phyloP scores from a whole-genome alignment of 352 stramenopile species.

The Globisporangium carolinianum region DNA sequence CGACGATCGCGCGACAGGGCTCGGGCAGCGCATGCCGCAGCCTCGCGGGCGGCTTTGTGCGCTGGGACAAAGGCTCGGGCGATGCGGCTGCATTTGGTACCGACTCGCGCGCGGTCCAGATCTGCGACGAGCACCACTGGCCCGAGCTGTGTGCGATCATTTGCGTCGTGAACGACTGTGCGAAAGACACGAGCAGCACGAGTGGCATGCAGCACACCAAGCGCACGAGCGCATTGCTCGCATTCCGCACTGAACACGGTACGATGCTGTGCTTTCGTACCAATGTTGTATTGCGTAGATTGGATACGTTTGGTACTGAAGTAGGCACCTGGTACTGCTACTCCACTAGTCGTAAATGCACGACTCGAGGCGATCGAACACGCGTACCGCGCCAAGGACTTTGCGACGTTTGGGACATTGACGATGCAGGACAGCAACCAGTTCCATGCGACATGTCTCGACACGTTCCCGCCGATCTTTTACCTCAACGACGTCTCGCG shows the following conservation, averaged over 20 bases:
- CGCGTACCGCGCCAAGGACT: constrained; percentile 90
- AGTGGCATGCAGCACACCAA: constrained; percentile 94
- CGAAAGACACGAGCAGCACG: constrained; percentile 97
- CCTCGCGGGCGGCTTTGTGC: constrained; percentile 96
- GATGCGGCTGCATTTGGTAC: constrained; percentile 41
- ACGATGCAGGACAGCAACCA: constrained; percentile 98
- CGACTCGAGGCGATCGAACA: constrained; percentile 87
- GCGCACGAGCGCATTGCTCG: constrained; percentile 88
- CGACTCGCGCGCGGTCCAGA: constrained; percentile 59
- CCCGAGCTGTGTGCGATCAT: constrained; percentile 93
- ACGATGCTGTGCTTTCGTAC: background rate
- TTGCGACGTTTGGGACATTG: constrained; percentile 92
- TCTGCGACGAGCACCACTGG: constrained; percentile 91
- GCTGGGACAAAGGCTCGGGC: constrained; percentile 92
- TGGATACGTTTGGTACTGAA: background rate
- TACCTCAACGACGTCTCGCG: constrained; percentile 96
- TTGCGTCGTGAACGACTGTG: constrained; percentile 92
- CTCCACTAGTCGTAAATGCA: constrained; percentile 58
- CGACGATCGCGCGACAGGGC: constrained; percentile 92
- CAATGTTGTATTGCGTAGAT: background rate
- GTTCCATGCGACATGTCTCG: constrained; percentile 97
- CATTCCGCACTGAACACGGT: constrained; percentile 66
- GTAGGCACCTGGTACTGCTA: background rate
- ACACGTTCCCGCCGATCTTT: constrained; percentile 98
- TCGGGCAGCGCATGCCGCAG: constrained; percentile 94